phyloP scores from a whole-genome alignment of 257 asterid species.

The Agastache rugosa region DNA sequence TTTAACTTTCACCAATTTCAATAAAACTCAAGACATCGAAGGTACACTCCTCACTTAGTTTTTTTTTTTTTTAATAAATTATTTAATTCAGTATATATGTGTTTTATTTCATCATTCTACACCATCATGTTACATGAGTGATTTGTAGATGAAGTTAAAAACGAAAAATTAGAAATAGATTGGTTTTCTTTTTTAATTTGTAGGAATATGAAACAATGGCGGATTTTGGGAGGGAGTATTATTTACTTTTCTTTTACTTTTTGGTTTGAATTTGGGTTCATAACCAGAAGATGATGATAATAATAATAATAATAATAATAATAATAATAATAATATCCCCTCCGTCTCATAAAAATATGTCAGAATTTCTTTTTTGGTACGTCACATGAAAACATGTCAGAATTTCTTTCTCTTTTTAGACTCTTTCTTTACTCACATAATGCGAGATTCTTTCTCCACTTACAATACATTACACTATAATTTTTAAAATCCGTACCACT shows the following conservation, averaged over 20 bases:
- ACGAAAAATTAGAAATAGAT: neutral
- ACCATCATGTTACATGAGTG: neutral
- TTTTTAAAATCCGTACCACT: no score
- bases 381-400: no score
- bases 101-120: neutral
- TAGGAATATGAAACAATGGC: neutral
- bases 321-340: no score
- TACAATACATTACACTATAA: no score
- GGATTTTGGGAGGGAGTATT: neutral
- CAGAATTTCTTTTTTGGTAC: no score
- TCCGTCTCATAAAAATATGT: no score
- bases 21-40: neutral
- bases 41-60: neutral
- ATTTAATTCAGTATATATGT: neutral
- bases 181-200: neutral
- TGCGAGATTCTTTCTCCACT: no score
- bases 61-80: neutral
- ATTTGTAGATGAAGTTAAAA: neutral
- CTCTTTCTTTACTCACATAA: no score
- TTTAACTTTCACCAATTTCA: neutral
- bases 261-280: neutral
- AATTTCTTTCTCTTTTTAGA: no score
- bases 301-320: no score
- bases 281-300: neutral
- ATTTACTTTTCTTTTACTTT: neutral